These are phyloP conservation scores for Ulmus americana DNA, from an alignment of 331 rosid species.

Conservation along the genomic window DNA sequence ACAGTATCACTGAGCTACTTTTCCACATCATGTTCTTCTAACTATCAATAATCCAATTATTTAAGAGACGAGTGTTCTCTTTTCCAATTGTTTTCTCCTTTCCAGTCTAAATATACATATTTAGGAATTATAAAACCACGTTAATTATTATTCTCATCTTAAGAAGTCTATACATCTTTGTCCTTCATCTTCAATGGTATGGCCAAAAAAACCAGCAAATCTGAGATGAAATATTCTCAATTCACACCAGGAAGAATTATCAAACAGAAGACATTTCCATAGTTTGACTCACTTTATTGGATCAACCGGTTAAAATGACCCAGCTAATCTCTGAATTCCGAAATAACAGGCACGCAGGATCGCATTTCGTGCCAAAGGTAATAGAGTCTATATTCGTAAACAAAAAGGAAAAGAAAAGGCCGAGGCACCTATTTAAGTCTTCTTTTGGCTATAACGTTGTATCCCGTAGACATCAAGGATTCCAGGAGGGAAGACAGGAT, in stretches of 20 bases:
- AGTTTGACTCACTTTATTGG: slow-evolving; percentile 9
- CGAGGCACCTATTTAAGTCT: slow-evolving; percentile 30
- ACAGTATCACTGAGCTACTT: no score
- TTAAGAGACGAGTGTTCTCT: no score
- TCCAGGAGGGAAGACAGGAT: slow-evolving; percentile 89
- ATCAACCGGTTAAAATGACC: not conserved
- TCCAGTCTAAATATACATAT: no score
- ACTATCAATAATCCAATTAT: no score
- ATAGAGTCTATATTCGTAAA: not conserved
- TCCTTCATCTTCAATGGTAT: no score
- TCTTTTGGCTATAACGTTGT: slow-evolving; percentile 65
- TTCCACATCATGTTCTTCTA: no score
- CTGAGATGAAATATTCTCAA: no score
- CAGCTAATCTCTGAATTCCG: not conserved
- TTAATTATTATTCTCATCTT: no score
- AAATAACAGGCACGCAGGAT: not conserved
- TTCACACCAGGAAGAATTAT: not conserved
- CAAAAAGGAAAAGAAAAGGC: slow-evolving; percentile 2
- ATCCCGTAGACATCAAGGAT: slow-evolving; percentile 67
- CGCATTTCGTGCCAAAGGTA: not conserved
- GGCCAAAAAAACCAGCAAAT: no score
- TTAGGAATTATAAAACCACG: no score
- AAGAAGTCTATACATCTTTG: no score
- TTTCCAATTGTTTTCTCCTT: no score
- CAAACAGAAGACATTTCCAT: not conserved